Conservation (phyloP, 305 asterid genomes). For the Solanum chacoense region DNA sequence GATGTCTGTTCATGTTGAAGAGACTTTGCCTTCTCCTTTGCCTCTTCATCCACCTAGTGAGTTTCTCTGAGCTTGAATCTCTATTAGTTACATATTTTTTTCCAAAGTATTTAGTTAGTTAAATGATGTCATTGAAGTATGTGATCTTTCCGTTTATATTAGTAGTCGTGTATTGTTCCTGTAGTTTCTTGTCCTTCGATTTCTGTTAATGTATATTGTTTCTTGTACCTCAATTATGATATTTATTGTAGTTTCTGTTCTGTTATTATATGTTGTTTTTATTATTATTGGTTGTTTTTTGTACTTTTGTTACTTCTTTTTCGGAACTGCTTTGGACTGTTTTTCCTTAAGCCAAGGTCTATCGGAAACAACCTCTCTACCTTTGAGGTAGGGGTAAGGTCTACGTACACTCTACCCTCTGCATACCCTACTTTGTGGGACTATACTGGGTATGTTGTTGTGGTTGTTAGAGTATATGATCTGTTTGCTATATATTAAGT, state of each 20-base stretch:
- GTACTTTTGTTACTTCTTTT: not conserved
- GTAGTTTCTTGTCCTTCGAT: not conserved
- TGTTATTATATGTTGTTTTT: not conserved
- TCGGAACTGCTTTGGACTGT: not conserved
- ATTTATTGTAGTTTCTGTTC: not conserved
- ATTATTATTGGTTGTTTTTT: not conserved
- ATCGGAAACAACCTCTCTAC: not conserved
- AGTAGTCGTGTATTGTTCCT: not conserved
- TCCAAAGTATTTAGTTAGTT: not conserved
- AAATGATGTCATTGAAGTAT: conserved; percentile 12
- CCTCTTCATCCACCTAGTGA: conserved; percentile 46
- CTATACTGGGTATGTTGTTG: not conserved
- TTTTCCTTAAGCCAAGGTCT: not conserved
- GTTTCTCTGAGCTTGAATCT: conserved; percentile 25
- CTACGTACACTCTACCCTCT: not conserved
- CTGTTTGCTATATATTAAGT: conserved; percentile 5
- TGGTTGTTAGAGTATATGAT: conserved; percentile 10
- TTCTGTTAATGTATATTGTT: not conserved
- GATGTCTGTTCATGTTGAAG: conserved; percentile 33
- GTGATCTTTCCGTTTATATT: conserved; percentile 4
- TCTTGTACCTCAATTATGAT: not conserved
- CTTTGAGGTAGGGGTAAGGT: not conserved
- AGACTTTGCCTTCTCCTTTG: conserved; percentile 30
- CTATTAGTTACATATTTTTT: conserved; percentile 2
- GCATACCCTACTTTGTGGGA: not conserved